Conservation (phyloP, 768 basidiomycete genomes). For the Suillus tomentosus region DNA sequence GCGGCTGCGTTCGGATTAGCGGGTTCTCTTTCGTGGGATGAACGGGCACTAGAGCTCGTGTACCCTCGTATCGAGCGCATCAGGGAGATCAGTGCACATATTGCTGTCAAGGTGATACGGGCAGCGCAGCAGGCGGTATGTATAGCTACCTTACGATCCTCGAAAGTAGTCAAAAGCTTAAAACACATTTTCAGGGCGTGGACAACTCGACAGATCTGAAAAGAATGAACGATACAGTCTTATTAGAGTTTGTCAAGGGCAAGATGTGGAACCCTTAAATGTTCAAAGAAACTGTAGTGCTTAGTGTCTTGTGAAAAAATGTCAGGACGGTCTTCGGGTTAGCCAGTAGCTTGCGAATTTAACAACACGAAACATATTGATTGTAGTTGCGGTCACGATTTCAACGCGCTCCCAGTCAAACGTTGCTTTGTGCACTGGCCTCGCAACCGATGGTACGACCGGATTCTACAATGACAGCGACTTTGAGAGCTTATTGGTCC, state of each 20-base stretch:
- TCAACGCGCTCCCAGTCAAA: background rate
- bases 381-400: background rate
- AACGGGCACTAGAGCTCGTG: conserved; percentile 63
- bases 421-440: too few species aligned
- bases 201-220: conserved; percentile 58
- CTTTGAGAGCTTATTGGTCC: too few species aligned
- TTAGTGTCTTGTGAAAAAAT: background rate
- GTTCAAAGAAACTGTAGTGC: background rate
- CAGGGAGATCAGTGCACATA: conserved; percentile 78
- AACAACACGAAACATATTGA: background rate
- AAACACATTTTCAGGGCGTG: conserved; percentile 43
- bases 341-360: background rate
- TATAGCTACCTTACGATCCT: conserved; percentile 20
- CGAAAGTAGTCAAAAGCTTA: conserved; percentile 16
- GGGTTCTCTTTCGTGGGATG: conserved; percentile 68
- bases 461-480: too few species aligned
- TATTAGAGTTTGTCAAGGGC: conserved; percentile 52
- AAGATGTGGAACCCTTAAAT: conserved; percentile 73
- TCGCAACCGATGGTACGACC: too few species aligned
- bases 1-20: conserved; percentile 82
- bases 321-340: background rate
- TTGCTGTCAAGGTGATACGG: conserved; percentile 76
- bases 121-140: conserved; percentile 76
- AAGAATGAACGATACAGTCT: conserved; percentile 53
- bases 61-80: conserved; percentile 87